phyloP scores from a whole-genome alignment of 352 stramenopile genomes.

The Phytophthora citricola region DNA sequence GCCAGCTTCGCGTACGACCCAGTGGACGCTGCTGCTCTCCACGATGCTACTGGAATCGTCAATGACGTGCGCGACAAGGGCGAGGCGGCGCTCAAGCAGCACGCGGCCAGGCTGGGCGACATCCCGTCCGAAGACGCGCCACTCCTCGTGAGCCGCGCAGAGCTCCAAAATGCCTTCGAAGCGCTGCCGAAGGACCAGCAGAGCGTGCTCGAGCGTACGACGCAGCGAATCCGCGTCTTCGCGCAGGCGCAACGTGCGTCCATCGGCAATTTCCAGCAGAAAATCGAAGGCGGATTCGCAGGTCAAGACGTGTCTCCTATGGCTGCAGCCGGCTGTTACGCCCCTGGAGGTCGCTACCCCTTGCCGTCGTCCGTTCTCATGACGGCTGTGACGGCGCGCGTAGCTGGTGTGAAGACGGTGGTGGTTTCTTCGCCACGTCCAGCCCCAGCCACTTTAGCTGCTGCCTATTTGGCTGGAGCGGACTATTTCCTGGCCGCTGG shows the following conservation, averaged over 20 bases:
- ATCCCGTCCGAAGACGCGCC: slow-evolving; percentile 46
- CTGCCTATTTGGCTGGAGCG: slow-evolving; percentile 93
- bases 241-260: slow-evolving; percentile 93
- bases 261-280: slow-evolving; percentile 93
- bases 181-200: slow-evolving; percentile 73
- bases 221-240: slow-evolving; percentile 92
- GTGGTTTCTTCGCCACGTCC: slow-evolving; percentile 95
- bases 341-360: slow-evolving; percentile 96
- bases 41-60: slow-evolving; percentile 72
- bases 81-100: slow-evolving; percentile 49
- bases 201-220: slow-evolving; percentile 88
- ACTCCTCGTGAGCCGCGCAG: slow-evolving; percentile 59
- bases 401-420: slow-evolving; percentile 94
- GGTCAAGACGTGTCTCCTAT: slow-evolving; percentile 92
- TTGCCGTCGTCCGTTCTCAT: slow-evolving; percentile 98
- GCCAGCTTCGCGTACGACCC: slow-evolving; percentile 84
- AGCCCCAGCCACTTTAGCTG: slow-evolving; percentile 93
- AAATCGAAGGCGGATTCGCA: slow-evolving; percentile 95
- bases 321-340: slow-evolving; percentile 95
- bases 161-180: slow-evolving; percentile 90
- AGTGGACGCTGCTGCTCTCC: slow-evolving; percentile 68
- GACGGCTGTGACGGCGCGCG: slow-evolving; percentile 95
- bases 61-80: slow-evolving; percentile 66
- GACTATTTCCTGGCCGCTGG: slow-evolving; percentile 89
- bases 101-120: slow-evolving; percentile 77